Percentiles rank a stretch among this genome's conserved stretches.
Conservation (phyloP, 768 basidiomycete genomes). For the Trametes maxima region DNA sequence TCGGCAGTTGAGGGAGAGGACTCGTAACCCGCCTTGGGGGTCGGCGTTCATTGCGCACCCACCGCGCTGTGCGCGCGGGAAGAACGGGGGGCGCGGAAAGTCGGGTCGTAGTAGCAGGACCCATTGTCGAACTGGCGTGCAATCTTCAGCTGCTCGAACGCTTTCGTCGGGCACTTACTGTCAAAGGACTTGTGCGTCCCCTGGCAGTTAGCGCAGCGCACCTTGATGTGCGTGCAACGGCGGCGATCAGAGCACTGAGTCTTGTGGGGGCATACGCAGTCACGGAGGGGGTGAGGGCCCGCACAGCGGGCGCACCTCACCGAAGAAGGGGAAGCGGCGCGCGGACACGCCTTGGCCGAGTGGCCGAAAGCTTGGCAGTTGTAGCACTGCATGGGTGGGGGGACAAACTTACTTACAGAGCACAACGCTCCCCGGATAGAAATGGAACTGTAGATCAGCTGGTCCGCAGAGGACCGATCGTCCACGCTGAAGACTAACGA, state of each 20-base stretch:
- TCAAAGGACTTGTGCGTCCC: neutral
- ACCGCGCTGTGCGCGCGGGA: neutral
- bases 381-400: neutral
- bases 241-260: neutral
- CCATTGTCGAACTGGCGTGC: neutral
- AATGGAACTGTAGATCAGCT: slow-evolving; percentile 2
- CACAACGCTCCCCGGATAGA: neutral
- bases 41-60: neutral
- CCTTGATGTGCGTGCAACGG: slow-evolving; percentile 1
- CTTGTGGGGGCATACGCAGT: neutral
- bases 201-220: neutral
- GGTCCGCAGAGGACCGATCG: neutral
- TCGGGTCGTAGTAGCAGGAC: neutral
- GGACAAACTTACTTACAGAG: neutral
- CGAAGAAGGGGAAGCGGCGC: neutral
- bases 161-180: neutral
- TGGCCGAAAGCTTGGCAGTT: slow-evolving; percentile 1
- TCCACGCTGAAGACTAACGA: neutral
- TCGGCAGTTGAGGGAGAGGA: neutral
- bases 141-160: neutral
- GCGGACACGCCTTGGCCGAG: slow-evolving; percentile 1
- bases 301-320: neutral
- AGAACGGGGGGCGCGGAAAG: neutral
- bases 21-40: neutral
- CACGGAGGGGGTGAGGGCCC: neutral